phyloP scores from a whole-genome alignment of 2,329 filamentous ascomycete genomes.

The Endocalyx cinctus region DNA sequence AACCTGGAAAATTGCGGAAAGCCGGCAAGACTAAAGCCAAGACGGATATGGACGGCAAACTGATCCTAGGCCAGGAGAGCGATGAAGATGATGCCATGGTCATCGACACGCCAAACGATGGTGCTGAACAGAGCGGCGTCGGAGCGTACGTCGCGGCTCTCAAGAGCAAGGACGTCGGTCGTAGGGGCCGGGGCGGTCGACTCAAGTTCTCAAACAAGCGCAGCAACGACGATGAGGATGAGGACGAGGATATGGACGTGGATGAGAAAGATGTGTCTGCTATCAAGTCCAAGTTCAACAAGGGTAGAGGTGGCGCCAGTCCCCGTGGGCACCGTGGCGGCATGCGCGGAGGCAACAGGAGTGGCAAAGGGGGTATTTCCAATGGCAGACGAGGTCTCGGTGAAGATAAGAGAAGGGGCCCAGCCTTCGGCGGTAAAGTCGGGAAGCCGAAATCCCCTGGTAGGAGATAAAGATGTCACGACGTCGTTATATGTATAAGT shows the following conservation, averaged over 20 bases:
- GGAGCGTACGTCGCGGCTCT: conserved; percentile 67
- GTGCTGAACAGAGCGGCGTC: conserved; percentile 51
- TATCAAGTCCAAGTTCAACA: conserved; percentile 46
- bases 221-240: conserved; percentile 41
- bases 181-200: conserved; percentile 61
- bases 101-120: conserved; percentile 48
- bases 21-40: conserved; percentile 56
- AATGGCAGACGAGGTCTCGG: conserved; percentile 48
- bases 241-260: conserved; percentile 50
- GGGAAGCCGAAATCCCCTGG: conserved; percentile 34
- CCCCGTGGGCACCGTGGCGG: conserved; percentile 18
- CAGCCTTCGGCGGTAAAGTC: conserved; percentile 32
- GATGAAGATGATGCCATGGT: conserved; percentile 56
- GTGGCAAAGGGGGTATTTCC: conserved; percentile 32
- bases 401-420: conserved; percentile 42
- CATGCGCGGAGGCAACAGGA: conserved; percentile 23
- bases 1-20: conserved; percentile 63
- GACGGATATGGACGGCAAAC: conserved; percentile 72
- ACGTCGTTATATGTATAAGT: neutral
- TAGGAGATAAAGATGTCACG: conserved; percentile 16
- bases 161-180: conserved; percentile 61
- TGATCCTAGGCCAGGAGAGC: conserved; percentile 62
- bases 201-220: conserved; percentile 68
- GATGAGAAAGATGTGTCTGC: conserved; percentile 44
- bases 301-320: conserved; percentile 18